These are phyloP conservation scores for Umbelopsis sp. DNA, from an alignment of 371 early-diverging fungal genomes.

Conservation along the genomic window DNA sequence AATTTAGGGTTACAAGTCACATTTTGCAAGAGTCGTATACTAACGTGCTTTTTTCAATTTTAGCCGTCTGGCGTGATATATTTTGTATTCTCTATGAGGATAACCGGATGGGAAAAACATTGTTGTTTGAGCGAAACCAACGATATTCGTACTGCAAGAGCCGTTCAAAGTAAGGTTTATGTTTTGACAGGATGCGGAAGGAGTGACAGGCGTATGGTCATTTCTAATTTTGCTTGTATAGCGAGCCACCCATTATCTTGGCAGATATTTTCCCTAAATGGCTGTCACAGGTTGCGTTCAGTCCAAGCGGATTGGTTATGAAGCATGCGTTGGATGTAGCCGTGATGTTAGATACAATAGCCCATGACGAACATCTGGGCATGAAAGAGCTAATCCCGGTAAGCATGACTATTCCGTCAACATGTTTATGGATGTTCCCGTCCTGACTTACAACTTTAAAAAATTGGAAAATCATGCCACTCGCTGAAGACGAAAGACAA, in stretches of 20 bases:
- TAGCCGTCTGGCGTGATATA: slow-evolving; percentile 40
- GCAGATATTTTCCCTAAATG: slow-evolving; percentile 38
- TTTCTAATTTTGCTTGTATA: background rate
- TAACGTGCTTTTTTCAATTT: background rate
- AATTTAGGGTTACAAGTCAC: too few relatives aligned
- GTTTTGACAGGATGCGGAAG: too few relatives aligned
- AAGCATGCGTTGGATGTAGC: slow-evolving; percentile 50
- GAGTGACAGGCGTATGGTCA: background rate
- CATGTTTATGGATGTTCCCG: background rate
- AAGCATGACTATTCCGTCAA: background rate
- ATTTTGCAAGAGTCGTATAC: background rate
- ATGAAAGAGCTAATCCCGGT: slow-evolving; percentile 40
- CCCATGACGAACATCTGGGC: slow-evolving; percentile 37
- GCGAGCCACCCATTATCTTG: slow-evolving; percentile 21
- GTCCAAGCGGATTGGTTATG: slow-evolving; percentile 37
- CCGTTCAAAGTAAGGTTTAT: slow-evolving; percentile 23
- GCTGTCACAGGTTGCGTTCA: slow-evolving; percentile 43
- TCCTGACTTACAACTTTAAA: too few relatives aligned
- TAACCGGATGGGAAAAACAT: slow-evolving; percentile 32
- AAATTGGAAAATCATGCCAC: too few relatives aligned
- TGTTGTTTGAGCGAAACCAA: slow-evolving; percentile 32
- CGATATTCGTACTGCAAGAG: slow-evolving; percentile 25
- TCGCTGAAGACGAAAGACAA: slow-evolving; percentile 33
- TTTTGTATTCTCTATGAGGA: slow-evolving; percentile 30
- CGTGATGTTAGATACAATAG: slow-evolving; percentile 44